These are phyloP conservation scores for Otatea glauca DNA, from an alignment of 176 grass and related monocot genomes.

Conservation along the genomic window DNA sequence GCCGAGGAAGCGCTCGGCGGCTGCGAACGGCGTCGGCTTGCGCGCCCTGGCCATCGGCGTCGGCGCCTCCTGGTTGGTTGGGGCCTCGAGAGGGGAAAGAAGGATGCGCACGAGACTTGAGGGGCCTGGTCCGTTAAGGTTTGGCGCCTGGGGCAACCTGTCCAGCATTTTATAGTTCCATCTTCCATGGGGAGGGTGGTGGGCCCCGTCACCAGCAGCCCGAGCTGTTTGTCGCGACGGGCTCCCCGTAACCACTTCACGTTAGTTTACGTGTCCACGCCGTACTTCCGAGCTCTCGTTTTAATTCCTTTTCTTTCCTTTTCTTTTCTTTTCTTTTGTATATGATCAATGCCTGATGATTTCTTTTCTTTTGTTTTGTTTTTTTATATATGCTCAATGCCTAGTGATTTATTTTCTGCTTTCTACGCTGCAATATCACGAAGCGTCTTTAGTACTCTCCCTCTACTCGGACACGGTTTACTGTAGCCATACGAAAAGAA, in stretches of 20 bases:
- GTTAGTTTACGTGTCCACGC: slow-evolving; percentile 14
- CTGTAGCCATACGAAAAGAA: not conserved
- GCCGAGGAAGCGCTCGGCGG: slow-evolving; percentile 68
- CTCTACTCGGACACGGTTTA: not conserved
- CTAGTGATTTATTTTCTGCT: not conserved
- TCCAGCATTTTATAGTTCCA: slow-evolving; percentile 54
- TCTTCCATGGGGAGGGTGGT: not conserved
- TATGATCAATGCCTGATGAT: not conserved
- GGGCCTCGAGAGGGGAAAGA: not conserved
- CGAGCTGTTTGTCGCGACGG: slow-evolving; percentile 32
- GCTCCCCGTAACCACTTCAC: slow-evolving; percentile 8
- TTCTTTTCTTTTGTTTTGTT: not conserved
- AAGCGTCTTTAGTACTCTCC: not conserved
- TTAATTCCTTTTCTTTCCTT: not conserved
- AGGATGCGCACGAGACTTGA: slow-evolving; percentile 4
- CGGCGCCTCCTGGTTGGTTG: slow-evolving; percentile 10
- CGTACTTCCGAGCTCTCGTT: not conserved
- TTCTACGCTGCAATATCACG: not conserved
- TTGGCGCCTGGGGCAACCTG: slow-evolving; percentile 31
- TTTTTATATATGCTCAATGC: too few relatives aligned
- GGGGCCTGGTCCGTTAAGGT: not conserved
- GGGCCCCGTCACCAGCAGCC: not conserved
- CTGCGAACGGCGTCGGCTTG: slow-evolving; percentile 34
- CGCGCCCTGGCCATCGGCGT: slow-evolving; percentile 65
- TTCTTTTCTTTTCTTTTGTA: too few relatives aligned